phyloP scores from a whole-genome alignment of 116 monocot species.

The Phalaenopsis hybrid region DNA sequence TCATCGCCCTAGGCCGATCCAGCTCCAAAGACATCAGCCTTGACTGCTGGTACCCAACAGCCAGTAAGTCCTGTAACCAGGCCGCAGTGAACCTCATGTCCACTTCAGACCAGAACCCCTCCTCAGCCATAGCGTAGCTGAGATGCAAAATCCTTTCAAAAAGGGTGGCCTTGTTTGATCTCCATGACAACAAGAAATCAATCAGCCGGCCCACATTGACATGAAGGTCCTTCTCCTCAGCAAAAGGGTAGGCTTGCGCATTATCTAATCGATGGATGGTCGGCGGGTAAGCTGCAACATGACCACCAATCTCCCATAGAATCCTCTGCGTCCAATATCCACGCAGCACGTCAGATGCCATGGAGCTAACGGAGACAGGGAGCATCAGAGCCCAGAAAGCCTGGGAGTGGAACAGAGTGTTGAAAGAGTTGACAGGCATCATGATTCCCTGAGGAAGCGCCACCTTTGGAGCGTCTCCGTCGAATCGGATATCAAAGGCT shows the following conservation, averaged over 20 bases:
- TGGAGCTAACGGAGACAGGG: constrained; percentile 71
- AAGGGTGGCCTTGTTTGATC: constrained; percentile 69
- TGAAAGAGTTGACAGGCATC: constrained; percentile 87
- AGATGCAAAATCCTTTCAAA: constrained; percentile 84
- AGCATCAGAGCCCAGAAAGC: constrained; percentile 97
- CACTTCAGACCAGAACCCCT: constrained; percentile 81
- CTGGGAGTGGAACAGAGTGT: constrained; percentile 79
- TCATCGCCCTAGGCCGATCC: constrained; percentile 64
- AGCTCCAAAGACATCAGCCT: constrained; percentile 88
- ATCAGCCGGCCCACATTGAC: constrained; percentile 87
- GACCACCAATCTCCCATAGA: constrained; percentile 95
- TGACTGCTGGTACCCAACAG: constrained; percentile 85
- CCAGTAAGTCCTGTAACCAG: constrained; percentile 92
- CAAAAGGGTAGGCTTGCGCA: constrained; percentile 57
- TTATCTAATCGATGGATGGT: constrained; percentile 65
- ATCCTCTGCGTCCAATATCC: constrained; percentile 96
- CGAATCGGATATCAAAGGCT: constrained; percentile 77
- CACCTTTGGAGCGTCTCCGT: constrained; percentile 84
- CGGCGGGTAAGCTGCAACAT: constrained; percentile 75
- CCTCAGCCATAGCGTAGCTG: constrained; percentile 85
- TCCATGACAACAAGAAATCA: constrained; percentile 76
- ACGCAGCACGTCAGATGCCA: constrained; percentile 85
- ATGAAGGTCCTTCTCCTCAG: constrained; percentile 98
- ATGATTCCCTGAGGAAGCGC: constrained; percentile 88
- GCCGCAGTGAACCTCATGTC: constrained; percentile 75